phyloP scores from a whole-genome alignment of 441 rosid species.

The Pelargonium citronellum region DNA sequence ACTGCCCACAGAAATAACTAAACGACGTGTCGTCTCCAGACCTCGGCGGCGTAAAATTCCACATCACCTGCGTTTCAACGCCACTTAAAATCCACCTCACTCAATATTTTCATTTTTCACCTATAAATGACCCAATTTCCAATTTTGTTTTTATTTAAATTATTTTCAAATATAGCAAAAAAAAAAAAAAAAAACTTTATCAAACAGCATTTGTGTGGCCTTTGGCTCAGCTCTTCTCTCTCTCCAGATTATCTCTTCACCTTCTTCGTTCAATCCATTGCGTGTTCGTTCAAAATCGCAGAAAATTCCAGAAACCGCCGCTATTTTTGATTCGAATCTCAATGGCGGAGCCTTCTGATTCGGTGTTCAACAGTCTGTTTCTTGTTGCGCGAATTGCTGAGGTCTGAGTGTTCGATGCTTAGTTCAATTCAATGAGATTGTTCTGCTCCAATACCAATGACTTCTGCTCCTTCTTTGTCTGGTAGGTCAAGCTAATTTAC shows the following conservation, averaged over 20 bases:
- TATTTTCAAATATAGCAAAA: neutral
- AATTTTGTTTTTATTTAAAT: no score
- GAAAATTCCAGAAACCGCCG: neutral
- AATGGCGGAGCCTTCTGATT: conserved; percentile 16
- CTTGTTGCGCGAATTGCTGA: conserved; percentile 9
- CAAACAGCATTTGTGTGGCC: neutral
- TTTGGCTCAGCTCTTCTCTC: conserved; percentile 13
- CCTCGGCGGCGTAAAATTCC: no score
- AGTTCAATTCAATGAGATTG: conserved; percentile 45
- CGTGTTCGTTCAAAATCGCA: conserved; percentile 16
- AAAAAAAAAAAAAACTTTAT: neutral
- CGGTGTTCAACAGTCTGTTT: conserved; percentile 16
- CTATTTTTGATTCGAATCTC: conserved; percentile 2
- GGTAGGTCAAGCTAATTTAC: conserved; percentile 17
- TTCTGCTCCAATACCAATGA: conserved; percentile 41
- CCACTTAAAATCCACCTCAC: no score
- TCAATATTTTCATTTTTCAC: no score
- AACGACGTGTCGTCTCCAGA: no score
- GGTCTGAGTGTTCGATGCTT: conserved; percentile 27
- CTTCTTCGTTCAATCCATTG: conserved; percentile 36
- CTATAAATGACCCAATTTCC: no score
- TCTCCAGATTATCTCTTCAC: conserved; percentile 40
- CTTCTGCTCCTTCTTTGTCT: conserved; percentile 69
- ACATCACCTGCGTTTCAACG: no score
- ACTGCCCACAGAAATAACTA: no score